Percentiles rank a stretch among this genome's conserved stretches.
Evolutionary conservation across 2,329 filamentous ascomycete species (phyloP).

Genomic region (Ophiosphaerella herpotricha): DNA sequence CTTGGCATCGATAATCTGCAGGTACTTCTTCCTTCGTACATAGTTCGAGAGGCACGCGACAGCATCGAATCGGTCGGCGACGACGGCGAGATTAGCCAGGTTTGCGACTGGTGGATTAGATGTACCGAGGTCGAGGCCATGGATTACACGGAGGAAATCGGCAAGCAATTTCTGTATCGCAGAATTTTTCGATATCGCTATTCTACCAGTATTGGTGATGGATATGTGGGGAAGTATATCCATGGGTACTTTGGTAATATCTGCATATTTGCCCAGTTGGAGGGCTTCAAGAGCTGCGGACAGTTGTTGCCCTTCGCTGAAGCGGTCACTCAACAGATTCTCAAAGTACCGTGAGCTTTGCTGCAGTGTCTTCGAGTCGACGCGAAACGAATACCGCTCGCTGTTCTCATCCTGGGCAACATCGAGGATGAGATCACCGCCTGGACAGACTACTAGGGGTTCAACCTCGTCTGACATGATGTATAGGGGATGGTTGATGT

Average conservation of each 20-base stretch:
- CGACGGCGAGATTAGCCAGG: conserved; percentile 68
- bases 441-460: conserved; percentile 58
- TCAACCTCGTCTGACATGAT: conserved; percentile 32
- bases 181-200: conserved; percentile 66
- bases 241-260: conserved; percentile 55
- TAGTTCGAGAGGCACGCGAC: conserved; percentile 60
- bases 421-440: conserved; percentile 69
- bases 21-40: conserved; percentile 53
- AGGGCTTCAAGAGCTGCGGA: conserved; percentile 58
- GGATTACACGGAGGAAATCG: conserved; percentile 70
- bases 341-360: conserved; percentile 71
- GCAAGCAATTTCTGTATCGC: conserved; percentile 66
- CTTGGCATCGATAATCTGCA: conserved; percentile 51
- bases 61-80: conserved; percentile 76
- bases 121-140: conserved; percentile 56
- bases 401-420: conserved; percentile 67
- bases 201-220: conserved; percentile 71
- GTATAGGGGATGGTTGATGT: conserved; percentile 5
- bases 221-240: conserved; percentile 65
- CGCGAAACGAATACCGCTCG: conserved; percentile 64
- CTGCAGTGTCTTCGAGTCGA: conserved; percentile 61
- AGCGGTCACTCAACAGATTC: conserved; percentile 67
- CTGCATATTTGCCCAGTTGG: conserved; percentile 49
- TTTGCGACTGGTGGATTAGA: conserved; percentile 61
- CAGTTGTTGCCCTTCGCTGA: conserved; percentile 65